Evolutionary conservation across 805 yeast species (phyloP).

Genomic region (Danielia oregonensis): DNA sequence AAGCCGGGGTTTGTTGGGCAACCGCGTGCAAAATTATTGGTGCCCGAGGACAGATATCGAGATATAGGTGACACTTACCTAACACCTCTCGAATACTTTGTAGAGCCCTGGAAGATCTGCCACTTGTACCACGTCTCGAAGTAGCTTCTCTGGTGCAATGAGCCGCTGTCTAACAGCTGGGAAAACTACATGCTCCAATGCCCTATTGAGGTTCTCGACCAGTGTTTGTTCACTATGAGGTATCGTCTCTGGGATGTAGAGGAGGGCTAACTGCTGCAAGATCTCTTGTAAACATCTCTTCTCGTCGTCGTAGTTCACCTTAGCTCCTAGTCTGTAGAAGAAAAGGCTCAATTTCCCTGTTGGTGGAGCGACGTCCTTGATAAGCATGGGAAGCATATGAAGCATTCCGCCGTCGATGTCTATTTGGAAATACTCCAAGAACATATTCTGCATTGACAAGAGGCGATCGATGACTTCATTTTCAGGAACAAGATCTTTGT

Average conservation of each 20-base stretch:
- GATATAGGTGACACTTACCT: too few relatives aligned
- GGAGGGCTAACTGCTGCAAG: slow-evolving; percentile 61
- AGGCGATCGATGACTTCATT: slow-evolving; percentile 17
- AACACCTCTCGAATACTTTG: slow-evolving; percentile 90
- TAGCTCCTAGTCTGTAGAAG: slow-evolving; percentile 54
- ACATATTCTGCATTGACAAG: slow-evolving; percentile 66
- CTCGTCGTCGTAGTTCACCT: slow-evolving; percentile 67
- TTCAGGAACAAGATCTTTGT: slow-evolving; percentile 13
- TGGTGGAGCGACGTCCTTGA: slow-evolving; percentile 62
- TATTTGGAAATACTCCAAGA: slow-evolving; percentile 66
- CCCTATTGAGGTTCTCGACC: slow-evolving; percentile 17
- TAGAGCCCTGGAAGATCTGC: slow-evolving; percentile 92
- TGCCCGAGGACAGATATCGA: too few relatives aligned
- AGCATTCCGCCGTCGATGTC: slow-evolving; percentile 35
- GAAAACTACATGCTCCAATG: slow-evolving; percentile 57
- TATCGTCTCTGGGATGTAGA: slow-evolving; percentile 64
- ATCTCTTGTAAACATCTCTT: slow-evolving; percentile 63
- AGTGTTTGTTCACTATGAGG: slow-evolving; percentile 3
- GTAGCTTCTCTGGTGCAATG: slow-evolving; percentile 55
- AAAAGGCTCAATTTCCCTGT: slow-evolving; percentile 63
- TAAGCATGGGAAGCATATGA: slow-evolving; percentile 59
- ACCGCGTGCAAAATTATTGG: too few relatives aligned
- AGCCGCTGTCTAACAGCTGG: slow-evolving; percentile 62
- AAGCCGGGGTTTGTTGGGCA: too few relatives aligned
- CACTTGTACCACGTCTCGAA: slow-evolving; percentile 65